A percentile compares a stretch with the other conserved stretches of the same genome.
Conservation (phyloP, 31 red algal species). For the Bonnemaisonia californica region DNA sequence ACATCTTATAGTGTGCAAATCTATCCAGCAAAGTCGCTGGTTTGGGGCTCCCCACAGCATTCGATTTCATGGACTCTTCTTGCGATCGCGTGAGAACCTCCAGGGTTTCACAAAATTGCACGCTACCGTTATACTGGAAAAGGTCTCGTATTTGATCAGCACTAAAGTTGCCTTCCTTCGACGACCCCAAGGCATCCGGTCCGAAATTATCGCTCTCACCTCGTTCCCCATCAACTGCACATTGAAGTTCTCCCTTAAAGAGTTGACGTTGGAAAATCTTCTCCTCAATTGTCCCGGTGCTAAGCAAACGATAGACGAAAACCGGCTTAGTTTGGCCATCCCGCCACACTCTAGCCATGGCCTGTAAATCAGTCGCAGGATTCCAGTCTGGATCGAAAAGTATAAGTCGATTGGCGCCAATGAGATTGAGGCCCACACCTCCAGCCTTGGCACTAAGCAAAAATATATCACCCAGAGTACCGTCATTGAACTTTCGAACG, state of each 20-base stretch:
- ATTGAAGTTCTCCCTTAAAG: conserved; percentile 83
- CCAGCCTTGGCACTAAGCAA: conserved; percentile 91
- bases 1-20: conserved; percentile 38
- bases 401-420: conserved; percentile 91
- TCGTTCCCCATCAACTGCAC: conserved; percentile 45
- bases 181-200: not conserved
- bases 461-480: conserved; percentile 68
- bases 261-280: conserved; percentile 90
- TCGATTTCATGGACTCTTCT: conserved; percentile 12
- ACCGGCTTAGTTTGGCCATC: conserved; percentile 93
- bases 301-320: conserved; percentile 88
- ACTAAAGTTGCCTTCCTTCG: conserved; percentile 76
- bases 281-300: conserved; percentile 93
- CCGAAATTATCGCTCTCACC: not conserved
- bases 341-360: conserved; percentile 88
- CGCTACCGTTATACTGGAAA: conserved; percentile 64
- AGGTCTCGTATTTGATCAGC: conserved; percentile 73
- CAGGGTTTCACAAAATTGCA: conserved; percentile 67
- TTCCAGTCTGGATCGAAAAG: conserved; percentile 99
- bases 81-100: conserved; percentile 63
- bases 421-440: conserved; percentile 93
- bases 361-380: conserved; percentile 93
- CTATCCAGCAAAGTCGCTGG: conserved; percentile 23
- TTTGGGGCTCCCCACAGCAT: not conserved
- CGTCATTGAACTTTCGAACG: conserved; percentile 79